phyloP scores from a whole-genome alignment of 2,329 filamentous ascomycete species.

The Alternaria burnsii region DNA sequence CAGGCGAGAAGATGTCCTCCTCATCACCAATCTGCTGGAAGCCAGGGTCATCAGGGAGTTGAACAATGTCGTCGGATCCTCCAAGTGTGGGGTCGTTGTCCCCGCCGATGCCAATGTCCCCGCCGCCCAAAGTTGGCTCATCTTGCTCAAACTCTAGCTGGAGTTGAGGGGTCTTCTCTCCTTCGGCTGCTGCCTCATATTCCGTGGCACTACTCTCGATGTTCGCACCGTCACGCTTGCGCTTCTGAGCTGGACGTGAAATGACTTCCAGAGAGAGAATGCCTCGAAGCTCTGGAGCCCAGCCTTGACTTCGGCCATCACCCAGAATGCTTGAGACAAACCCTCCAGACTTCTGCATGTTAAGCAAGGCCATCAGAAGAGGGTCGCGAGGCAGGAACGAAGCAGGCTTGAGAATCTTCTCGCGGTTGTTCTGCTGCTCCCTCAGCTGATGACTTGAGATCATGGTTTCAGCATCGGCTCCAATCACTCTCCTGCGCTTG shows the following conservation, averaged over 20 bases:
- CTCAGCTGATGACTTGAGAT: constrained; percentile 81
- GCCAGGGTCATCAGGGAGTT: constrained; percentile 39
- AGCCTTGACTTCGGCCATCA: constrained; percentile 77
- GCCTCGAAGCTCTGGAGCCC: constrained; percentile 93
- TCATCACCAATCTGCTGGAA: constrained; percentile 41
- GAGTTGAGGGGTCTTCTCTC: constrained; percentile 73
- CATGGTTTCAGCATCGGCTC: constrained; percentile 81
- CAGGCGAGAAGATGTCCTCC: constrained; percentile 49
- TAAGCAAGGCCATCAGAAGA: constrained; percentile 84
- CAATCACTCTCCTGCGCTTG: constrained; percentile 82
- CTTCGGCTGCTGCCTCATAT: constrained; percentile 59
- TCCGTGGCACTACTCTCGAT: constrained; percentile 78
- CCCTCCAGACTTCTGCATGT: constrained; percentile 88
- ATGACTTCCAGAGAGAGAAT: constrained; percentile 88
- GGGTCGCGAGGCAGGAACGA: constrained; percentile 88
- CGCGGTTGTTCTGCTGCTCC: constrained; percentile 83
- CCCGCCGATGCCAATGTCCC: constrained; percentile 55
- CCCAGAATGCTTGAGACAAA: constrained; percentile 90
- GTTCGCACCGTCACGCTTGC: constrained; percentile 89
- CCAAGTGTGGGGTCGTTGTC: constrained; percentile 43
- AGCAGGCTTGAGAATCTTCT: constrained; percentile 83
- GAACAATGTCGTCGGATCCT: constrained; percentile 37
- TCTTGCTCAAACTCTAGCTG: constrained; percentile 66
- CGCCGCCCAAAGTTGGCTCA: constrained; percentile 57
- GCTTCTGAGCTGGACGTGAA: constrained; percentile 81